phyloP scores from a whole-genome alignment of 2,329 filamentous ascomycete genomes.

The Colletotrichum kahawae region DNA sequence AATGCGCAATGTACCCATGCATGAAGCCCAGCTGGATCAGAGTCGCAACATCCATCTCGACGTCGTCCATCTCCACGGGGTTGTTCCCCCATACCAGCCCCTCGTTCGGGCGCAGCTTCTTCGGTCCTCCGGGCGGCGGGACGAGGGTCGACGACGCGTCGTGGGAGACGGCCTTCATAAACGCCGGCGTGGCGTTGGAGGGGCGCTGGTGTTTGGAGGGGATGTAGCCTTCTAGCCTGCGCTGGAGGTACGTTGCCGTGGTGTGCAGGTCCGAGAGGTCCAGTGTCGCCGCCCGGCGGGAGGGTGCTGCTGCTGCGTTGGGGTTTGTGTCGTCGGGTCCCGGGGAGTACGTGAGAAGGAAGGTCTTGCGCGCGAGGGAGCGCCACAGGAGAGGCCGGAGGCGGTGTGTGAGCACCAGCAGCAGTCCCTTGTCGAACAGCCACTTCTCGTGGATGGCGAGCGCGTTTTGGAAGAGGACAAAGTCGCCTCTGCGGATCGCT shows the following conservation, averaged over 20 bases:
- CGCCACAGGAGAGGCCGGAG: slow-evolving; percentile 87
- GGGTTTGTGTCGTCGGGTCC: slow-evolving; percentile 50
- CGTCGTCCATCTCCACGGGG: slow-evolving; percentile 62
- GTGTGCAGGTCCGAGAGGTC: slow-evolving; percentile 72
- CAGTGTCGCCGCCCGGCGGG: slow-evolving; percentile 73
- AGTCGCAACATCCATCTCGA: slow-evolving; percentile 80
- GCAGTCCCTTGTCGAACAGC: slow-evolving; percentile 77
- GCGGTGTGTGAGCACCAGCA: slow-evolving; percentile 77
- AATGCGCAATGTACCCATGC: slow-evolving; percentile 83
- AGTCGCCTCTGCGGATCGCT: slow-evolving; percentile 76
- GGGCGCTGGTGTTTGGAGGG: slow-evolving; percentile 42
- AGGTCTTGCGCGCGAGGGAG: slow-evolving; percentile 77
- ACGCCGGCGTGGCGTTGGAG: slow-evolving; percentile 41
- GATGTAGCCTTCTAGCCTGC: slow-evolving; percentile 63
- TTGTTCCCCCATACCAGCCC: slow-evolving; percentile 70
- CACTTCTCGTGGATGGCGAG: slow-evolving; percentile 70
- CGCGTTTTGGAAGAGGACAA: slow-evolving; percentile 73
- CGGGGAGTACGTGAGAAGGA: slow-evolving; percentile 78
- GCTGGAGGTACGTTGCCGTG: slow-evolving; percentile 70
- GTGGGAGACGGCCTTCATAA: slow-evolving; percentile 58
- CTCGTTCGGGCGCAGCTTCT: slow-evolving; percentile 58
- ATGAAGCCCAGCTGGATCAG: slow-evolving; percentile 82
- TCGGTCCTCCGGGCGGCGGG: slow-evolving; percentile 52
- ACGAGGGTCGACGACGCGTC: slow-evolving; percentile 47
- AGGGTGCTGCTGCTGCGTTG: slow-evolving; percentile 49